These are phyloP conservation scores for Linanthus parryae DNA, from an alignment of 148 eudicot genomes.

Conservation along the genomic window DNA sequence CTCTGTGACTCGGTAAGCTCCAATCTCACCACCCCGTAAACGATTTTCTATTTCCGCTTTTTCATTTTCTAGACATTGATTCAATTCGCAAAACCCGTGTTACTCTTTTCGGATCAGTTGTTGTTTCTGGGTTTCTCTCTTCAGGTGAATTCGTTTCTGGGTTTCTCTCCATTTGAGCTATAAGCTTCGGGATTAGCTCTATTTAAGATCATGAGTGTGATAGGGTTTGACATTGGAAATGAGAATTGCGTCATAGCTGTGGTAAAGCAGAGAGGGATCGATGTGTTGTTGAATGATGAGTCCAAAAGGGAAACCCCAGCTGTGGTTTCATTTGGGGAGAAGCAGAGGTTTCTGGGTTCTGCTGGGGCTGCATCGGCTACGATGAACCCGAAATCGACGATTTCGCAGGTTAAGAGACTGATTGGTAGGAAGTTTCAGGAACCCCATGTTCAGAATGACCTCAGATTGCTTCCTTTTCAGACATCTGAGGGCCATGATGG, in stretches of 20 bases:
- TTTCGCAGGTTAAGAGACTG: conserved; percentile 84
- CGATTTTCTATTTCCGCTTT: too few species aligned
- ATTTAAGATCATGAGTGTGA: conserved; percentile 88
- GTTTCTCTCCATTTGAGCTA: too few species aligned
- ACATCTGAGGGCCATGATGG: conserved; percentile 75
- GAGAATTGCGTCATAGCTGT: conserved; percentile 83
- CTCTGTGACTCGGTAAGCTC: too few species aligned
- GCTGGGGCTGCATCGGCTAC: conserved; percentile 88
- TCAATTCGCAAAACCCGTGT: too few species aligned
- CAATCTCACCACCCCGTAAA: too few species aligned
- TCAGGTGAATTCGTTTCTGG: too few species aligned
- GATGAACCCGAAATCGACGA: conserved; percentile 79
- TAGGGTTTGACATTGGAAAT: conserved; percentile 89
- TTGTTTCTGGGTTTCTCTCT: too few species aligned
- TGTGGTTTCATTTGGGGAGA: conserved; percentile 88
- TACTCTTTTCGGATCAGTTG: too few species aligned
- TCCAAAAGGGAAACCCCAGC: conserved; percentile 77
- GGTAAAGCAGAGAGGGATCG: conserved; percentile 75
- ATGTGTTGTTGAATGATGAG: conserved; percentile 82
- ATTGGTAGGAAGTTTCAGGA: conserved; percentile 56
- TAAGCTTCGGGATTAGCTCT: too few species aligned
- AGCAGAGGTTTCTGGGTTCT: conserved; percentile 75
- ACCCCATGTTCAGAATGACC: conserved; percentile 55
- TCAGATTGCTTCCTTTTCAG: conserved; percentile 61
- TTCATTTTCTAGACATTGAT: too few species aligned